Evolutionary conservation across 1,284 basidiomycete genomes (phyloP).

Genomic region (Microbotryum silenes-acaulis): DNA sequence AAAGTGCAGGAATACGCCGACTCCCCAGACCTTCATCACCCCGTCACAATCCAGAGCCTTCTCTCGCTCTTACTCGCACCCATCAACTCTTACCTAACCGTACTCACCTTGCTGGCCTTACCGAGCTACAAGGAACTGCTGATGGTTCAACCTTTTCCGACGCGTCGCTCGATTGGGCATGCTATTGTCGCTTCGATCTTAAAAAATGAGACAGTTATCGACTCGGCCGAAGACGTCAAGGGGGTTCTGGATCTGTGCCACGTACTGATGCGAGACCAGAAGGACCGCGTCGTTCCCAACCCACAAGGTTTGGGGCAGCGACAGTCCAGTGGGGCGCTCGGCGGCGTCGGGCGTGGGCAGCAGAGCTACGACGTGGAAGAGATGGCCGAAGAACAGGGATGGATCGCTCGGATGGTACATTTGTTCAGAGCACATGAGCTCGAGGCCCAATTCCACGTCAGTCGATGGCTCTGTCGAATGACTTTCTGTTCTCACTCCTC

Average conservation of each 20-base stretch:
- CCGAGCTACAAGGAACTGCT: slow-evolving; percentile 78
- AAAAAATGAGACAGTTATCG: slow-evolving; percentile 88
- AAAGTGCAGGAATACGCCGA: slow-evolving; percentile 78
- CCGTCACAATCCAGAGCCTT: slow-evolving; percentile 78
- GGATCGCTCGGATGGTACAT: slow-evolving; percentile 93
- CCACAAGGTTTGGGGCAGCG: slow-evolving; percentile 13
- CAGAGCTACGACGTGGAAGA: slow-evolving; percentile 69
- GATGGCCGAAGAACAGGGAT: slow-evolving; percentile 91
- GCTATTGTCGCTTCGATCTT: slow-evolving; percentile 83
- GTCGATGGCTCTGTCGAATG: slow-evolving; percentile 31
- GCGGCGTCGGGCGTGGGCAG: slow-evolving; percentile 47
- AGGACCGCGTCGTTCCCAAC: slow-evolving; percentile 47
- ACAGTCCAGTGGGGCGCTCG: slow-evolving; percentile 46
- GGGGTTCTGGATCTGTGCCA: slow-evolving; percentile 84
- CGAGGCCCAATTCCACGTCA: slow-evolving; percentile 75
- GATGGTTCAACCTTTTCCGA: slow-evolving; percentile 73
- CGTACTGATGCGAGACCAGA: slow-evolving; percentile 81
- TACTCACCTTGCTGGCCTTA: slow-evolving; percentile 84
- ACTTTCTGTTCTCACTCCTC: background rate
- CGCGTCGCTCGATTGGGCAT: slow-evolving; percentile 79
- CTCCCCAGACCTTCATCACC: slow-evolving; percentile 77
- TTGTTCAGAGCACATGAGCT: slow-evolving; percentile 76
- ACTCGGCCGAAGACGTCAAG: slow-evolving; percentile 79
- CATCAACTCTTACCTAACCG: slow-evolving; percentile 87
- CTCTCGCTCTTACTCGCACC: slow-evolving; percentile 79